Conservation (phyloP, 305 asterid species). For the Nicotiana rustica region DNA sequence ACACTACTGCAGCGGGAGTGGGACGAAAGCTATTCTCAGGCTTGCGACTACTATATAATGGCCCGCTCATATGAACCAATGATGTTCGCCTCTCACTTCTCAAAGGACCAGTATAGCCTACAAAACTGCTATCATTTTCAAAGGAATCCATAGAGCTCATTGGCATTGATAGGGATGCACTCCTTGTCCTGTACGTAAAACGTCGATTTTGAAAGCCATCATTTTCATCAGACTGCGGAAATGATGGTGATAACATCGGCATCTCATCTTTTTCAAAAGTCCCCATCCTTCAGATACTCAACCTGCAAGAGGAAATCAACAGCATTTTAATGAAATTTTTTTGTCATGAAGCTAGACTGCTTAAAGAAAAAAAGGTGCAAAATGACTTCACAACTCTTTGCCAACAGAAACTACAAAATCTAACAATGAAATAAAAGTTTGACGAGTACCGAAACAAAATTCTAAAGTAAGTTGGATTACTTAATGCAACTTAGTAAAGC, state of each 20-base stretch:
- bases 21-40: constrained; percentile 57
- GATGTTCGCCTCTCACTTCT: constrained; percentile 55
- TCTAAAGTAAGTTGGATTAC: background rate
- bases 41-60: constrained; percentile 51
- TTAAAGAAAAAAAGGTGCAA: constrained; percentile 30
- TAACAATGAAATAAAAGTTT: constrained; percentile 1
- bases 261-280: constrained; percentile 65
- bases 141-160: constrained; percentile 52
- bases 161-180: constrained; percentile 68
- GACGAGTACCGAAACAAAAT: constrained; percentile 8
- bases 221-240: constrained; percentile 52
- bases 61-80: constrained; percentile 70
- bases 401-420: constrained; percentile 10
- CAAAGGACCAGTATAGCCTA: constrained; percentile 81
- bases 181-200: constrained; percentile 60
- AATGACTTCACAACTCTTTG: constrained; percentile 10
- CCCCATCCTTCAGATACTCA: constrained; percentile 53
- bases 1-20: constrained; percentile 50
- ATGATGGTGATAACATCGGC: constrained; percentile 65
- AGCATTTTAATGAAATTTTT: constrained; percentile 24
- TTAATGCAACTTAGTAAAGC: constrained; percentile 10
- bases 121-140: constrained; percentile 52
- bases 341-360: background rate
- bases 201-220: constrained; percentile 49
- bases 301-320: constrained; percentile 14